phyloP scores from a whole-genome alignment of 2,329 filamentous ascomycete species.

The Lizonia empirigonia region DNA sequence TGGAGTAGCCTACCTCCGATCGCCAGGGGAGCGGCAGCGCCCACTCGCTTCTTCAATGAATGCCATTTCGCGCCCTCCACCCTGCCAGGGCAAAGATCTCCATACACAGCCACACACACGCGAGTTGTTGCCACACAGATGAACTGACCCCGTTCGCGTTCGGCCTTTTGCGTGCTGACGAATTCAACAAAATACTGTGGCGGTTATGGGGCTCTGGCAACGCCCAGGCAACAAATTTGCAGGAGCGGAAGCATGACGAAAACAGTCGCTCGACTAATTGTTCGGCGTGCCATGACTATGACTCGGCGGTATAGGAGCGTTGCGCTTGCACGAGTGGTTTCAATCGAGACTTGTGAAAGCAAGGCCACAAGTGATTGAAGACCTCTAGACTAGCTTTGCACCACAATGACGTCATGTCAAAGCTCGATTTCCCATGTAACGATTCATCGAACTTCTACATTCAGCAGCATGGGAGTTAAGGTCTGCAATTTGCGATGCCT shows the following conservation, averaged over 20 bases:
- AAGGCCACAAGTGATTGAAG: not conserved
- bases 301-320: not conserved
- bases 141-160: slow-evolving; percentile 7
- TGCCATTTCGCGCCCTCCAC: not conserved
- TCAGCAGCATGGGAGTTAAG: slow-evolving; percentile 17
- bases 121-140: slow-evolving; percentile 13
- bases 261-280: not conserved
- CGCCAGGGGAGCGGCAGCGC: slow-evolving; percentile 17
- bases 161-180: not conserved
- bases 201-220: no score
- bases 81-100: slow-evolving; percentile 13
- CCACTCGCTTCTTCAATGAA: slow-evolving; percentile 8
- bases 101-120: slow-evolving; percentile 24
- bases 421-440: slow-evolving; percentile 26
- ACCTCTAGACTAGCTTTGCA: slow-evolving; percentile 13
- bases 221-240: not conserved
- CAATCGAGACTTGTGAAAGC: not conserved
- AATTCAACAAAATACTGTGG: not conserved
- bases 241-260: not conserved
- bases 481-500: slow-evolving; percentile 11
- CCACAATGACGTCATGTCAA: slow-evolving; percentile 24
- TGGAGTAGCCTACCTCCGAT: slow-evolving; percentile 14
- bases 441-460: slow-evolving; percentile 16
- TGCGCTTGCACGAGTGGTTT: not conserved
- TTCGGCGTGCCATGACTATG: not conserved